Conservation (phyloP, 257 asterid genomes). For the Solanum gracilifrons region DNA sequence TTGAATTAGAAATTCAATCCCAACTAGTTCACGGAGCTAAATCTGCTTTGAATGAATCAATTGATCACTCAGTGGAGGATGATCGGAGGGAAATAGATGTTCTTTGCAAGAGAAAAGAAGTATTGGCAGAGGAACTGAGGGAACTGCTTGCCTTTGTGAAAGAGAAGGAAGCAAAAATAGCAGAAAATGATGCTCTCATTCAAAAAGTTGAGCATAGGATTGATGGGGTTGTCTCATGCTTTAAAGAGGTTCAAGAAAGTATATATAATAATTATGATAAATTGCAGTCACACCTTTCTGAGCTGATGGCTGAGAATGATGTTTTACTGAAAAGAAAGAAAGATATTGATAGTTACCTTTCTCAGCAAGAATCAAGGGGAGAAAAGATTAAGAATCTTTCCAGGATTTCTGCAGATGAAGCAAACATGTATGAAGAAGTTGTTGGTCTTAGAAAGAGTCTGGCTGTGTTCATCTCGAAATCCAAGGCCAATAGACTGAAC, state of each 20-base stretch:
- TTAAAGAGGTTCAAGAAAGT: conserved; percentile 14
- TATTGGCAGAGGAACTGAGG: conserved; percentile 23
- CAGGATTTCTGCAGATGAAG: conserved; percentile 26
- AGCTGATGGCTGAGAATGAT: conserved; percentile 15
- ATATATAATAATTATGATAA: conserved; percentile 13
- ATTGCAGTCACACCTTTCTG: conserved; percentile 22
- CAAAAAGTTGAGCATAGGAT: conserved; percentile 26
- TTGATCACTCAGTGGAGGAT: conserved; percentile 23
- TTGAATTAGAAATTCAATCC: conserved; percentile 28
- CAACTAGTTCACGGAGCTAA: conserved; percentile 20
- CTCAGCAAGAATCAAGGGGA: conserved; percentile 23
- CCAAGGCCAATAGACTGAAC: conserved; percentile 20
- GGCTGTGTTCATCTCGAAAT: conserved; percentile 17
- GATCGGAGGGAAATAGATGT: conserved; percentile 26
- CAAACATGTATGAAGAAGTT: conserved; percentile 17
- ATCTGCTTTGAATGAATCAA: conserved; percentile 10
- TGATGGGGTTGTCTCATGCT: conserved; percentile 10
- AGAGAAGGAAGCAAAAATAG: conserved; percentile 37
- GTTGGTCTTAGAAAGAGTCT: conserved; percentile 23
- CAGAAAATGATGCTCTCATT: conserved; percentile 24
- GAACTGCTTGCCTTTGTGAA: conserved; percentile 28
- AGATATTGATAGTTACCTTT: conserved; percentile 18
- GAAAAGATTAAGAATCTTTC: conserved; percentile 26
- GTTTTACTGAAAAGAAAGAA: conserved; percentile 16
- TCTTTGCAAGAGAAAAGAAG: conserved; percentile 23